A percentile compares a stretch with the other conserved stretches of the same genome.
Conservation (phyloP, 2,329 filamentous ascomycete species). For the Teratosphaeria zuluensis region DNA sequence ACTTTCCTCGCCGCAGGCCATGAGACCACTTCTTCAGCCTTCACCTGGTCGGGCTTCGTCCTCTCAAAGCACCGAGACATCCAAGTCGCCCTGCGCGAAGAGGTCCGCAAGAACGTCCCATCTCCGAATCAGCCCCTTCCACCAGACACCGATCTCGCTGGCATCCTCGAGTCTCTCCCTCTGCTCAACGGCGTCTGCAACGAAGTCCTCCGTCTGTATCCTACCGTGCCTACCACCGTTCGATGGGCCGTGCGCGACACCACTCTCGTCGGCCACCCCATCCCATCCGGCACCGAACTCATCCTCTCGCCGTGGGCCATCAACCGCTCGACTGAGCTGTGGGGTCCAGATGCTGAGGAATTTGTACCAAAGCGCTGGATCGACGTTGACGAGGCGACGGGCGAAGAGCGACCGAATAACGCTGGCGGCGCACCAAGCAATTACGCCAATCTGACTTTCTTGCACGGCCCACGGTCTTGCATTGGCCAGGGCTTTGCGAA, state of each 20-base stretch:
- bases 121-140: slow-evolving; percentile 18
- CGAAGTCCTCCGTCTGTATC: slow-evolving; percentile 37
- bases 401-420: slow-evolving; percentile 22
- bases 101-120: slow-evolving; percentile 55
- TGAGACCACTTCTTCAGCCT: slow-evolving; percentile 65
- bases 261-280: slow-evolving; percentile 27
- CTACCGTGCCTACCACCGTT: slow-evolving; percentile 39
- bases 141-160: slow-evolving; percentile 12
- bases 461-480: slow-evolving; percentile 28
- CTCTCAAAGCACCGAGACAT: slow-evolving; percentile 57
- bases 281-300: slow-evolving; percentile 31
- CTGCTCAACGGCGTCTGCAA: slow-evolving; percentile 39
- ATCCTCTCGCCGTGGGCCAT: slow-evolving; percentile 33
- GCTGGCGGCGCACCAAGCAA: slow-evolving; percentile 29
- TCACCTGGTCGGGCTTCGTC: slow-evolving; percentile 67
- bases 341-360: slow-evolving; percentile 32
- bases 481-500: slow-evolving; percentile 22
- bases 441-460: slow-evolving; percentile 33
- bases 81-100: slow-evolving; percentile 57
- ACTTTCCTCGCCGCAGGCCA: slow-evolving; percentile 53
- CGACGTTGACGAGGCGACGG: slow-evolving; percentile 16
- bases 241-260: slow-evolving; percentile 35
- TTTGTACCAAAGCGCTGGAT: slow-evolving; percentile 40
- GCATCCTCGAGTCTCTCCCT: slow-evolving; percentile 34
- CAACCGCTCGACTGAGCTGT: slow-evolving; percentile 33